phyloP scores from a whole-genome alignment of 176 grass and related monocot genomes.

The Panicum miliaceum region DNA sequence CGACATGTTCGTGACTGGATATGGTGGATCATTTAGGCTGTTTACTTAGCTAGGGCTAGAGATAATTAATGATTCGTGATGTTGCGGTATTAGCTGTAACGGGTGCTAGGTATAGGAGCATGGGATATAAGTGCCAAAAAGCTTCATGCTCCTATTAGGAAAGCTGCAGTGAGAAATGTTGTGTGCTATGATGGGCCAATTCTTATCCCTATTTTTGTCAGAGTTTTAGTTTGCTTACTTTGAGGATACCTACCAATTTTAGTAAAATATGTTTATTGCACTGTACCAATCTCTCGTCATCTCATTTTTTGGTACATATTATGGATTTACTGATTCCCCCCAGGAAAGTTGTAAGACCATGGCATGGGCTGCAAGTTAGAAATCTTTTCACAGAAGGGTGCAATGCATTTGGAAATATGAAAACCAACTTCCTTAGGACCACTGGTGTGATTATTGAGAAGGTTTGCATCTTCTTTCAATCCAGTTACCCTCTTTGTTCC shows the following conservation, averaged over 20 bases:
- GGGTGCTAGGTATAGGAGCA: neutral
- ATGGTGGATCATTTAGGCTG: neutral
- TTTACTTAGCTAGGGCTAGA: neutral
- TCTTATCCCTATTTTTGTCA: neutral
- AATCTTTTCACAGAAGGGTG: neutral
- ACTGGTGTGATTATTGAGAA: neutral
- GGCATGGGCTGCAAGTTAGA: constrained; percentile 8
- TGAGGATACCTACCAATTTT: neutral
- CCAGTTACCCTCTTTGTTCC: neutral
- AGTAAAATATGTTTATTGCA: neutral
- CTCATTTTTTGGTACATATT: neutral
- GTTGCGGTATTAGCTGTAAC: neutral
- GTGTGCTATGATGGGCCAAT: neutral
- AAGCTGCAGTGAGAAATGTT: neutral
- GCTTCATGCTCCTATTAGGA: neutral
- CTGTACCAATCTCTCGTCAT: neutral
- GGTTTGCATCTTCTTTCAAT: neutral
- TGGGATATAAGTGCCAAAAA: neutral
- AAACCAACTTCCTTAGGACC: neutral
- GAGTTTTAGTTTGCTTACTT: neutral
- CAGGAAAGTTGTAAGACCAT: neutral
- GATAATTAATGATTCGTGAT: neutral
- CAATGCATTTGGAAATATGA: neutral
- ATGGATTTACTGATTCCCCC: neutral
- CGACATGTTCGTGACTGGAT: neutral